Base-by-base conservation (phyloP, 1,139 yeast species). In the Zygoascus sp. region DNA sequence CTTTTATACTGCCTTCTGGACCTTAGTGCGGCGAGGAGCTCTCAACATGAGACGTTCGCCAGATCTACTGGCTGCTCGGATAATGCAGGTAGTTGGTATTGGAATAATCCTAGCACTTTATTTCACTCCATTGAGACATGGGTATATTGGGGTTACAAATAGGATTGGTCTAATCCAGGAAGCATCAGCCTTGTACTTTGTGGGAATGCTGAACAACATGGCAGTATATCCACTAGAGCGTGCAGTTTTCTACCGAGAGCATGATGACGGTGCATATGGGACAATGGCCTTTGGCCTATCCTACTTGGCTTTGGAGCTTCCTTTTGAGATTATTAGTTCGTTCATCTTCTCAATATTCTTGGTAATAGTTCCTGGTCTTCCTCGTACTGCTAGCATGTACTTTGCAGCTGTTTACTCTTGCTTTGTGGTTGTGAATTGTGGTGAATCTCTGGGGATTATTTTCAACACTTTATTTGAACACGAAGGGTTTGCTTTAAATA, bases 371-470 rank as follows among this genome's bases (percentile, higher is more conserved):
- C 73, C 83, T 51, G 95, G 95, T 0, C 66, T 87, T 42, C 90
- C 89, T n/a, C 68, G 88, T 45, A 79, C 78, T 1, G 77, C 81
- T 0, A 75, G 69, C 0, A 79, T 83, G 76, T 87, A 75, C 59
- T 87, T 87, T 57, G 75, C 81, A 1, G 73, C 81, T 64, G 75
- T 81, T 37, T 77, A 79, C 50, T 69, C 79, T 21, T 62, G 81
- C 0, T 67, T 80, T 44, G 69, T 77, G 11, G 71, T 81, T 22
- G 75, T 83, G 13, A 81, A 83, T 56, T 78, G 88, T 54, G 96
- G 96, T 36, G 96, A 88, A 61, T 82, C 92, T 1, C 69, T 87
- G 39, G 96, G 96, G 0, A 83, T 87, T 6, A 71, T 83, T 42
- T 81, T 87, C 53, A 85, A 85, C 59, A 79, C 90, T n/a, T 56